Conservation (phyloP, 768 basidiomycete genomes). For the Crepidotus variabilis region DNA sequence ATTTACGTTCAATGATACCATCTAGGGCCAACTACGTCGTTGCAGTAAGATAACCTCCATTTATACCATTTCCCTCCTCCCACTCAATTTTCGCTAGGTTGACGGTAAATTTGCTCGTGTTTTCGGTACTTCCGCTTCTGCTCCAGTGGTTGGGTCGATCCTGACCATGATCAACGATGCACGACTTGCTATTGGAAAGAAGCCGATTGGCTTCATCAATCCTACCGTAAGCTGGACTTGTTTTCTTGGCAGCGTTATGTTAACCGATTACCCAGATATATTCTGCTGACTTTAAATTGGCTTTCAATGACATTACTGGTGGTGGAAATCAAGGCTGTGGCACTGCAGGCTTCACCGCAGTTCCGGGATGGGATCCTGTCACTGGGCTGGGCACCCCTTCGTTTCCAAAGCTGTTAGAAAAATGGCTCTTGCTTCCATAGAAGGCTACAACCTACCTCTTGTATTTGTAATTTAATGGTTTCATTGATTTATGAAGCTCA, state of each 20-base stretch:
- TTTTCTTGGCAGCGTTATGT: conserved; percentile 7
- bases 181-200: conserved; percentile 36
- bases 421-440: conserved; percentile 28
- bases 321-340: conserved; percentile 44
- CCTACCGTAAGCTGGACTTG: conserved; percentile 25
- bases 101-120: conserved; percentile 33
- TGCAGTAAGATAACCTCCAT: conserved; percentile 22
- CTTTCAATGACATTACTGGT: conserved; percentile 46
- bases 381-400: conserved; percentile 51
- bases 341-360: conserved; percentile 31
- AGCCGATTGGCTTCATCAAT: conserved; percentile 46
- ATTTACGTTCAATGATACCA: not conserved
- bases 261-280: conserved; percentile 33
- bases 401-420: conserved; percentile 30
- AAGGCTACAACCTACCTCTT: too few species aligned
- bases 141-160: conserved; percentile 46
- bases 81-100: conserved; percentile 19
- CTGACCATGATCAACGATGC: conserved; percentile 52
- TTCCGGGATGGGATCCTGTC: conserved; percentile 37
- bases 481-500: too few species aligned
- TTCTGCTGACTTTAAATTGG: conserved; percentile 31
- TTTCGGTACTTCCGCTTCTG: conserved; percentile 46
- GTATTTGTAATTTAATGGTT: too few species aligned
- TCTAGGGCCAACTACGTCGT: conserved; percentile 41
- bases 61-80: not conserved